Evolutionary conservation across 371 early-diverging fungal species (phyloP), one percentile per base, ranked within the genome.

Genomic region (Capillidium heterosporum): DNA sequence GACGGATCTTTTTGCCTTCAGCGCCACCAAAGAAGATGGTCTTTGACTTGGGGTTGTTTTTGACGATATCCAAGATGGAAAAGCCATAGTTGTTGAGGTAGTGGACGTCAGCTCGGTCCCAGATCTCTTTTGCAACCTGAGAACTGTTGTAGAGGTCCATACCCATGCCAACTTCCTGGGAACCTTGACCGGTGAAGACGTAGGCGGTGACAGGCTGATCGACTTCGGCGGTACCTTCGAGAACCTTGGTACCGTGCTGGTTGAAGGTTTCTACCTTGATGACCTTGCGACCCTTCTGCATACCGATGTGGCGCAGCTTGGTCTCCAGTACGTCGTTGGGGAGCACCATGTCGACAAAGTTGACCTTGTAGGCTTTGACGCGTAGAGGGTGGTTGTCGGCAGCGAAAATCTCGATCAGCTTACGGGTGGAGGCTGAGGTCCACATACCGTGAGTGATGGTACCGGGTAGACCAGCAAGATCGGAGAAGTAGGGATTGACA

Each of bases 371-470:
- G 49, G 77, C 78, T 47, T 77, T 80, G 32, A 93, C 89, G 47
- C 93, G 84, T 64, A 80, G 75, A 46, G 95, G 92, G 56, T 82
- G 81, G 72, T 95, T 95, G 69, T 91, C 90, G 54, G 95, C 95
- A 60, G 93, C 95, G 60, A 84, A 83, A 59, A 80, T 78, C 69
- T 95, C 95, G 54, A 95, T 91, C 69, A 91, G 89, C 75, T 89
- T 88, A 70, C 94, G 85, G 49, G 91, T 86, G 17, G 92, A 82
- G 17, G 95, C 95, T 56, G 81, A 79, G 57, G 94, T 93, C 94
- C 94, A 95, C 94, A 95, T 92, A 58, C 95, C 95, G 67, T 95
- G 95, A 26, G 95, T 95, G 63, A 95, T 93, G 35, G 93, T 92
- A 59, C 87, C 91, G 49, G 95, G 94, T 56, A 95, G 79, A 49